A percentile compares a stretch with the other conserved stretches of the same genome.
These are phyloP conservation scores for Ilyonectria sp. DNA, from an alignment of 2,329 filamentous ascomycete genomes.

Conservation along the genomic window DNA sequence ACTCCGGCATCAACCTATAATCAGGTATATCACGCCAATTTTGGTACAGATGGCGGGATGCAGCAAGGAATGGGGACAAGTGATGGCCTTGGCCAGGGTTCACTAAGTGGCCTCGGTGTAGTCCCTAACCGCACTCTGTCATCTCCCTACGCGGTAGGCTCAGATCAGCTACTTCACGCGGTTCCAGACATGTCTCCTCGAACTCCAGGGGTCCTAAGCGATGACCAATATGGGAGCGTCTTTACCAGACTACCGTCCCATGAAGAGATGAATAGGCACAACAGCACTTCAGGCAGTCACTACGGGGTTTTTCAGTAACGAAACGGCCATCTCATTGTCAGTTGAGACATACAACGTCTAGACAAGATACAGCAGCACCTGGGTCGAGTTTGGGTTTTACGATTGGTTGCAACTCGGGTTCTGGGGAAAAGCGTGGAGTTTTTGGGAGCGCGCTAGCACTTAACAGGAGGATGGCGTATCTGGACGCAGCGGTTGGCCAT, in stretches of 20 bases:
- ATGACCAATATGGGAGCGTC: slow-evolving; percentile 6
- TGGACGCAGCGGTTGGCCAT: slow-evolving; percentile 9
- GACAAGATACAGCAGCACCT: slow-evolving; percentile 8
- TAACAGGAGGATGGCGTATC: slow-evolving; percentile 12
- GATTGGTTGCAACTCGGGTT: slow-evolving; percentile 9
- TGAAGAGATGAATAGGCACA: slow-evolving; percentile 1
- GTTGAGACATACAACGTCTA: background rate
- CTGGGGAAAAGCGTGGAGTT: slow-evolving; percentile 20
- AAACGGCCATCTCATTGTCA: background rate
- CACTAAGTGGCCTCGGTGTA: background rate
- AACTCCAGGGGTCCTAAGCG: background rate
- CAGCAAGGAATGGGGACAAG: background rate
- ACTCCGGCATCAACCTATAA: background rate
- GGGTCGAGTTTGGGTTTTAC: slow-evolving; percentile 3
- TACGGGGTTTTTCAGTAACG: slow-evolving; percentile 15
- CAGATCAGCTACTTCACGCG: background rate
- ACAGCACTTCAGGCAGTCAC: background rate
- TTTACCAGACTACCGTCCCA: background rate
- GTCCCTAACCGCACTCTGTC: background rate
- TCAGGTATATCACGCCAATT: background rate
- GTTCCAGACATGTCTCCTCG: slow-evolving; percentile 19
- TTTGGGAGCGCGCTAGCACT: slow-evolving; percentile 8
- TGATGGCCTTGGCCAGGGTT: background rate
- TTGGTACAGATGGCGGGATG: slow-evolving; percentile 1
- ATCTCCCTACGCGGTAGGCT: background rate